Conservation (phyloP, 1,284 basidiomycete species). For the Volvariella surrecta region DNA sequence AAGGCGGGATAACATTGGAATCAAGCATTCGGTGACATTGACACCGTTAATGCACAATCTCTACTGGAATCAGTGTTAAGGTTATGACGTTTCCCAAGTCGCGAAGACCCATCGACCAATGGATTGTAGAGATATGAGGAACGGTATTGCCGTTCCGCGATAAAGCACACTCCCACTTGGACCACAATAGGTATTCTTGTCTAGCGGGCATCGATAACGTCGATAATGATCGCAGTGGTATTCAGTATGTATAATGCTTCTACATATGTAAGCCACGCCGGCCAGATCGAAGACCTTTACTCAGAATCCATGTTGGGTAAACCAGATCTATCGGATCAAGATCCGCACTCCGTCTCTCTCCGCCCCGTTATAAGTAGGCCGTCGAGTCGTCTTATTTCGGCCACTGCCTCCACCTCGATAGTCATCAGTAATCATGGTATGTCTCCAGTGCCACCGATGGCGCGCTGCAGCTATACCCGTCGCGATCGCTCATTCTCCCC, state of each 20-base stretch:
- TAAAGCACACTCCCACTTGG: too few species aligned
- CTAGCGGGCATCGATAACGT: constrained; percentile 23
- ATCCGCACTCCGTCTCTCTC: constrained; percentile 54
- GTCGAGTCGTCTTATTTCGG: constrained; percentile 21
- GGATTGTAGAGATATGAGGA: too few species aligned
- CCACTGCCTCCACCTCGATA: constrained; percentile 12
- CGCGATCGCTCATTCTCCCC: constrained; percentile 9
- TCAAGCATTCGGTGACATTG: too few species aligned
- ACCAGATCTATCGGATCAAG: constrained; percentile 52
- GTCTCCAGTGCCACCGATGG: constrained; percentile 5
- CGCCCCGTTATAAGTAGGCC: constrained; percentile 40
- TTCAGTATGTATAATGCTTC: constrained; percentile 5
- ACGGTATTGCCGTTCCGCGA: too few species aligned
- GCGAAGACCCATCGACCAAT: too few species aligned
- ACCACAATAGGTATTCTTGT: too few species aligned
- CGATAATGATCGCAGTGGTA: constrained; percentile 15
- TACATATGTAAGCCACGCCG: constrained; percentile 6
- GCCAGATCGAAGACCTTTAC: constrained; percentile 17
- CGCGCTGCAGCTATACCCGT: constrained; percentile 8
- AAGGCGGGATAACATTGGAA: too few species aligned
- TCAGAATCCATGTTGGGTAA: constrained; percentile 11
- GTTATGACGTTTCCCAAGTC: too few species aligned
- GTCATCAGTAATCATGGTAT: constrained; percentile 15
- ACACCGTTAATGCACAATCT: too few species aligned
- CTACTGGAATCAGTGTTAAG: too few species aligned